Evolutionary conservation across 2,329 filamentous ascomycete genomes (phyloP).

Genomic region (Pseudocercospora fuligena): DNA sequence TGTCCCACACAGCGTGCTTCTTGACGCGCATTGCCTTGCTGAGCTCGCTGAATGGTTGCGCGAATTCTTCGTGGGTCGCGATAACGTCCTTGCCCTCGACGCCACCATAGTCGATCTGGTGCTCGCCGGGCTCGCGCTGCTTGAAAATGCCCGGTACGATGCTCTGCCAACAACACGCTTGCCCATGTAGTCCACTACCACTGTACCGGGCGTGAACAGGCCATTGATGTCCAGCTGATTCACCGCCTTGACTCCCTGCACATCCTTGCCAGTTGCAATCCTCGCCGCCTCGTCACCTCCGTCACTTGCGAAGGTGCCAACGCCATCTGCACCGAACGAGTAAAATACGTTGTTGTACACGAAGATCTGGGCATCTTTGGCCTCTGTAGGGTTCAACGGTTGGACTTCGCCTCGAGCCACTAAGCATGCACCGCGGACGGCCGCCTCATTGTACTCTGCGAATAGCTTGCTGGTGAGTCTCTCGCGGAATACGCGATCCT

Average conservation of each 20-base stretch:
- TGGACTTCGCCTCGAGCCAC: slow-evolving; percentile 92
- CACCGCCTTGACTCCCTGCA: slow-evolving; percentile 88
- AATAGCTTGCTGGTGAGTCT: slow-evolving; percentile 93
- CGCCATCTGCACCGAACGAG: slow-evolving; percentile 95
- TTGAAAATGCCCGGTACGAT: slow-evolving; percentile 99
- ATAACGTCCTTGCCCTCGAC: slow-evolving; percentile 97
- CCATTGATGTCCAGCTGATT: slow-evolving; percentile 97
- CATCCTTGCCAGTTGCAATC: slow-evolving; percentile 95
- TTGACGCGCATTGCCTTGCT: slow-evolving; percentile 91
- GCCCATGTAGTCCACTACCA: slow-evolving; percentile 95
- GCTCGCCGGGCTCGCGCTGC: slow-evolving; percentile 94
- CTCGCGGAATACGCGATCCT: slow-evolving; percentile 95
- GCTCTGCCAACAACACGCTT: slow-evolving; percentile 96
- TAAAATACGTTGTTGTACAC: slow-evolving; percentile 99
- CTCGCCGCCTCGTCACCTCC: slow-evolving; percentile 95
- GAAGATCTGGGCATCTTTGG: slow-evolving; percentile 92
- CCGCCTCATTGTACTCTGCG: slow-evolving; percentile 96
- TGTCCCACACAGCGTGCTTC: slow-evolving; percentile 97
- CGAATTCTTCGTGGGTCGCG: slow-evolving; percentile 85
- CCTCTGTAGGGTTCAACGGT: slow-evolving; percentile 92
- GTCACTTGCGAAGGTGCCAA: slow-evolving; percentile 94
- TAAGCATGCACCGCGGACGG: slow-evolving; percentile 85
- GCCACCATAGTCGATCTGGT: slow-evolving; percentile 98
- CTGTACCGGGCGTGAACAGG: slow-evolving; percentile 92
- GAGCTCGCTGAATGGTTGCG: slow-evolving; percentile 82